phyloP scores from a whole-genome alignment of 139 green algal species.

The Asterochloris sp. region DNA sequence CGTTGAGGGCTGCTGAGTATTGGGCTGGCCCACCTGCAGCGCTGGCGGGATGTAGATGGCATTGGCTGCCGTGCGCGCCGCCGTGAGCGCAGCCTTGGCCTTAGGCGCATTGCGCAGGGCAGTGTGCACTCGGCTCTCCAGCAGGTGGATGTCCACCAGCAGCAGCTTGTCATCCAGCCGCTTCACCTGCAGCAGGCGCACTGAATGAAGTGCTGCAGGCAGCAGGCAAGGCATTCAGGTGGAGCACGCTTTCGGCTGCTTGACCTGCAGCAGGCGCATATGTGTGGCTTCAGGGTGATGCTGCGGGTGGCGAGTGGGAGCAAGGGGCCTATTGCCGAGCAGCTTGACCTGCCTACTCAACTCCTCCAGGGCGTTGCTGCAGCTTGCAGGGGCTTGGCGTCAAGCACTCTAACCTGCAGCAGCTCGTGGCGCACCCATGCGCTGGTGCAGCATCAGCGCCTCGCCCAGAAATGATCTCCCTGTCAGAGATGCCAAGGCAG shows the following conservation, averaged over 20 bases:
- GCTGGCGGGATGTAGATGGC: constrained; percentile 94
- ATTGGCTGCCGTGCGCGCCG: constrained; percentile 92
- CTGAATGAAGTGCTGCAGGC: neutral
- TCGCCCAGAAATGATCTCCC: too few relatives aligned
- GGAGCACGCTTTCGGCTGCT: neutral
- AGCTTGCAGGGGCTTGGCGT: too few relatives aligned
- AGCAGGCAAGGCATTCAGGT: neutral
- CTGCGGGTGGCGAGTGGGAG: too few relatives aligned
- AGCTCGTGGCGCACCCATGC: too few relatives aligned
- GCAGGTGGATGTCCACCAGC: constrained; percentile 96
- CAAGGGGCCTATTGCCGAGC: too few relatives aligned
- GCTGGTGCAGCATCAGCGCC: too few relatives aligned
- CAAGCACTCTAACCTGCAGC: too few relatives aligned
- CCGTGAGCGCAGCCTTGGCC: constrained; percentile 89
- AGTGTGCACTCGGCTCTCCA: constrained; percentile 88
- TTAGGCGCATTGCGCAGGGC: constrained; percentile 91
- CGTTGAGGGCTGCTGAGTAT: too few relatives aligned
- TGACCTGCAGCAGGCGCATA: neutral
- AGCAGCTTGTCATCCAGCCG: constrained; percentile 98
- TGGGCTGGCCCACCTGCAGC: constrained; percentile 52
- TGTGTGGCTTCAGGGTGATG: too few relatives aligned
- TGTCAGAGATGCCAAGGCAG: too few relatives aligned
- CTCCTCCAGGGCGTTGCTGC: too few relatives aligned
- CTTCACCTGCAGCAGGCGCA: constrained; percentile 67
- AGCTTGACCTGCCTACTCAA: too few relatives aligned